A percentile compares a stretch with the other conserved stretches of the same genome.
Conservation (phyloP, 2,329 filamentous ascomycete genomes). For the Thyridium curvatum region DNA sequence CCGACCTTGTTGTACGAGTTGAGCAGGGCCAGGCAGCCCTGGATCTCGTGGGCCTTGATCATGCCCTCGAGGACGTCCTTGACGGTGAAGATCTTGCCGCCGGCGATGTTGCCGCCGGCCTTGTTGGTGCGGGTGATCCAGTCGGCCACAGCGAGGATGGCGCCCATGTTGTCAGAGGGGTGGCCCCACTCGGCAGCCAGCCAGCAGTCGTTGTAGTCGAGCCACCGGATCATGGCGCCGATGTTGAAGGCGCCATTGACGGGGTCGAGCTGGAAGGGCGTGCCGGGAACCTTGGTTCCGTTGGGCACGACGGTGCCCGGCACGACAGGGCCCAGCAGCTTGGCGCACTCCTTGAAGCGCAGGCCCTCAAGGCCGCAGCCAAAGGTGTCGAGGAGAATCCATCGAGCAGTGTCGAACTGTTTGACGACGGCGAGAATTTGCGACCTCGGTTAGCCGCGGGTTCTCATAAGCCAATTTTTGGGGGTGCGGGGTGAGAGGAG, state of each 20-base stretch:
- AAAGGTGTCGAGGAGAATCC: slow-evolving; percentile 93
- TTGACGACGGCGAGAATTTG: slow-evolving; percentile 5
- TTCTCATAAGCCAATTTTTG: slow-evolving; percentile 3
- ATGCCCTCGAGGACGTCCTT: slow-evolving; percentile 91
- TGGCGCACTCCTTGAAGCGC: slow-evolving; percentile 91
- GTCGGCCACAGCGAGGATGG: slow-evolving; percentile 93
- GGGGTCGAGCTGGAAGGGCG: slow-evolving; percentile 88
- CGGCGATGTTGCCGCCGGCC: slow-evolving; percentile 64
- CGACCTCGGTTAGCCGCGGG: slow-evolving; percentile 12
- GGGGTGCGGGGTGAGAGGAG: not conserved
- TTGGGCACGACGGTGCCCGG: slow-evolving; percentile 87
- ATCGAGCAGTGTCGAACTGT: slow-evolving; percentile 90
- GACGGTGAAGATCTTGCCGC: slow-evolving; percentile 82
- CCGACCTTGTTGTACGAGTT: slow-evolving; percentile 99
- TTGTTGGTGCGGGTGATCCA: slow-evolving; percentile 92
- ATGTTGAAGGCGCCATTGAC: slow-evolving; percentile 98
- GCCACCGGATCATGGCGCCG: slow-evolving; percentile 96
- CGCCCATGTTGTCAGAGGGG: slow-evolving; percentile 95
- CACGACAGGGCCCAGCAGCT: slow-evolving; percentile 87
- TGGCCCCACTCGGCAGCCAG: slow-evolving; percentile 98
- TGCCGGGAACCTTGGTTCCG: slow-evolving; percentile 85
- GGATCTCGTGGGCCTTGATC: slow-evolving; percentile 99
- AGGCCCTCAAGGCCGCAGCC: slow-evolving; percentile 95
- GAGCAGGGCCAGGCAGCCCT: slow-evolving; percentile 91
- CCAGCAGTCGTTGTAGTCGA: slow-evolving; percentile 99